A percentile compares a stretch with the other conserved stretches of the same genome.
These are phyloP conservation scores for Arthroderma sp. DNA, from an alignment of 2,329 filamentous ascomycete genomes.

Conservation along the genomic window DNA sequence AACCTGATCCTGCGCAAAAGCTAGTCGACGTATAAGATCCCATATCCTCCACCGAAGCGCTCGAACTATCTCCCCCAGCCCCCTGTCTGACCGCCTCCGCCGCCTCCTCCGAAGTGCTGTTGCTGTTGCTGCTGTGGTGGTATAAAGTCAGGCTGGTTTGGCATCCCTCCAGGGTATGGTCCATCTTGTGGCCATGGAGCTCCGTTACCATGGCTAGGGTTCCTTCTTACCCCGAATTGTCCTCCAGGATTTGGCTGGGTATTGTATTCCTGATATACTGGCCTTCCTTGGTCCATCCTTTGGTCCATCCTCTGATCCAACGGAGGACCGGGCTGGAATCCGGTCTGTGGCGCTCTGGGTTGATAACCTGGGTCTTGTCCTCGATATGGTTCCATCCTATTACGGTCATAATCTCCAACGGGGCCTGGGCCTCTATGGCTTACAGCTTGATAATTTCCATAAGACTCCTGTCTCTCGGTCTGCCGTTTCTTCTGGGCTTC, in stretches of 20 bases:
- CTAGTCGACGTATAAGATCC: too few relatives aligned
- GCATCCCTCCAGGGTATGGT: not conserved
- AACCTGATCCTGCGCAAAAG: too few relatives aligned
- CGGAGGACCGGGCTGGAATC: not conserved
- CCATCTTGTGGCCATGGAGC: constrained; percentile 7
- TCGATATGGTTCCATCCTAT: not conserved
- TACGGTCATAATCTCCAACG: constrained; percentile 4
- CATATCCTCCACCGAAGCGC: not conserved
- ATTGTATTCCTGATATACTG: constrained; percentile 1
- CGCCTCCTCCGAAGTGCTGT: constrained; percentile 8
- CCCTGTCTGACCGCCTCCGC: constrained; percentile 6
- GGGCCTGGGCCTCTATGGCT: constrained; percentile 7
- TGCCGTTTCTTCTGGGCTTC: constrained; percentile 7
- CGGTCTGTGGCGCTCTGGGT: constrained; percentile 3
- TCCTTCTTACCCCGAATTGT: not conserved
- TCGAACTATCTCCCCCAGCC: constrained; percentile 5
- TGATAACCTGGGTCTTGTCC: constrained; percentile 3
- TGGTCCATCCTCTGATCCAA: constrained; percentile 2
- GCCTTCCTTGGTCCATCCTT: constrained; percentile 1
- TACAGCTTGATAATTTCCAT: constrained; percentile 1
- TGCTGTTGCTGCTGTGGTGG: constrained; percentile 3
- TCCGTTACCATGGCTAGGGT: constrained; percentile 5
- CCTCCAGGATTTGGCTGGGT: not conserved
- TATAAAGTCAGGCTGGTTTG: constrained; percentile 1
- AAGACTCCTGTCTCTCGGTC: not conserved